Evolutionary conservation across 495 filamentous ascomycete species (phyloP), one percentile per base, ranked within the genome.

Genomic region (Talaromyces proteolyticus): DNA sequence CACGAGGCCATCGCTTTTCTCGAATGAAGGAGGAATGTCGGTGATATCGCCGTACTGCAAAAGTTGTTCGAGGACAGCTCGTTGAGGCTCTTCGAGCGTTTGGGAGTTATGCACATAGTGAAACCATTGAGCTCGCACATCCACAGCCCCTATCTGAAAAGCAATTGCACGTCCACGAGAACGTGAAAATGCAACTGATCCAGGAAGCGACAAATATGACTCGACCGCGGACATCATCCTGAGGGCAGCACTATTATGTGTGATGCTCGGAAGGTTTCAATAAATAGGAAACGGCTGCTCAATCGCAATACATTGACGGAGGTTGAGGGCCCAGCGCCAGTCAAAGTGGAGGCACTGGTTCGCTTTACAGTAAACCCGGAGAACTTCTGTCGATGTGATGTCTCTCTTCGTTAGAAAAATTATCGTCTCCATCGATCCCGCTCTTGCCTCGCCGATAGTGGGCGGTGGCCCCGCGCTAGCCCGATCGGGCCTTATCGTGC

Each of bases 51-150:
- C 84, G 57, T 86, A 85, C 10, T 70, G 69, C 19, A 88, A 72
- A n/a, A 88, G 60, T 59, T 83, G 76, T 53, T 79, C 68, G 19
- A 88, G 62, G 14, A 72, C 70, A 19, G 68, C 62, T 44, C 72
- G 63, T 54, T 79, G 69, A 3, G 57, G 45, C 4, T 73, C 61
- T 14, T 67, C 57, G 36, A 80, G 55, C 4, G 58, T 61, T 42
- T 70, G 66, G 3, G 61, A 58, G 14, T 72, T 62, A 44, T 73
- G 68, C n/a, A 85, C 71, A 48, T 80, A 88, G 61, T 88, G 84
- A 26, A 87, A 60, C 74, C 79, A 87, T 56, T 84, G 69, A 10
- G 82, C 81, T 26, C 77, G 73, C 10, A 86, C 73, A 51, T 78
- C 70, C 43, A 66, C 58, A 4, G 79, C 80, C 22, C 76, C 78